phyloP scores from a whole-genome alignment of 345 rosid genomes.

The Sonneratia alba region DNA sequence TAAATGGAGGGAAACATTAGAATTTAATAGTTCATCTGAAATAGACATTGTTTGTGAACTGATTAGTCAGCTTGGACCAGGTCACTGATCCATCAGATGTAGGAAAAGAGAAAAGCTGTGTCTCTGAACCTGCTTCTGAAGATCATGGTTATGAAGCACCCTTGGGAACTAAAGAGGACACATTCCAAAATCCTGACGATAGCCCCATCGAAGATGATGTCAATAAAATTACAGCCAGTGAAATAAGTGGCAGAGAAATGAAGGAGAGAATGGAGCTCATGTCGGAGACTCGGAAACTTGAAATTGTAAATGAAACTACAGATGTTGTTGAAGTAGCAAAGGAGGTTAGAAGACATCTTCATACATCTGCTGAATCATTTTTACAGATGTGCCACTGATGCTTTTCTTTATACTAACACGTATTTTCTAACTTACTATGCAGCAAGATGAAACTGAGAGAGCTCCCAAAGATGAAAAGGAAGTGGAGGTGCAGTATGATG shows the following conservation, averaged over 20 bases:
- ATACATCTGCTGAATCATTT: not conserved
- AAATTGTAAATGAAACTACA: not conserved
- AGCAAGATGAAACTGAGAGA: not conserved
- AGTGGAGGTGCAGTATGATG: constrained; percentile 5
- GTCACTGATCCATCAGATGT: not conserved
- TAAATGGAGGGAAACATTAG: not conserved
- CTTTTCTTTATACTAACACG: not conserved
- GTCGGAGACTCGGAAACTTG: not conserved
- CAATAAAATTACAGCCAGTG: not conserved
- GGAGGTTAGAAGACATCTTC: not conserved
- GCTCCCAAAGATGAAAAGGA: constrained; percentile 1
- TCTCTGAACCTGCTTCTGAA: not conserved
- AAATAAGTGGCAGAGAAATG: not conserved
- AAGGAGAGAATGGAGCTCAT: not conserved
- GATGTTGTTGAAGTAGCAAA: not conserved
- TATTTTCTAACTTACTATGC: not conserved
- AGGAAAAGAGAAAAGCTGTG: not conserved
- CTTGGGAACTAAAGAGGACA: not conserved
- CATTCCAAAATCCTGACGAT: not conserved
- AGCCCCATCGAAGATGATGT: not conserved
- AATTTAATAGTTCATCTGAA: too few relatives aligned
- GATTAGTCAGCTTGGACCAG: not conserved
- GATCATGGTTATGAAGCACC: not conserved
- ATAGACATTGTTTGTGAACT: too few relatives aligned
- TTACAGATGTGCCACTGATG: not conserved